Percentiles rank a stretch among this genome's conserved stretches.
These are phyloP conservation scores for Symbiodinium natans DNA, from an alignment of 73 alveolate species.

Conservation along the genomic window DNA sequence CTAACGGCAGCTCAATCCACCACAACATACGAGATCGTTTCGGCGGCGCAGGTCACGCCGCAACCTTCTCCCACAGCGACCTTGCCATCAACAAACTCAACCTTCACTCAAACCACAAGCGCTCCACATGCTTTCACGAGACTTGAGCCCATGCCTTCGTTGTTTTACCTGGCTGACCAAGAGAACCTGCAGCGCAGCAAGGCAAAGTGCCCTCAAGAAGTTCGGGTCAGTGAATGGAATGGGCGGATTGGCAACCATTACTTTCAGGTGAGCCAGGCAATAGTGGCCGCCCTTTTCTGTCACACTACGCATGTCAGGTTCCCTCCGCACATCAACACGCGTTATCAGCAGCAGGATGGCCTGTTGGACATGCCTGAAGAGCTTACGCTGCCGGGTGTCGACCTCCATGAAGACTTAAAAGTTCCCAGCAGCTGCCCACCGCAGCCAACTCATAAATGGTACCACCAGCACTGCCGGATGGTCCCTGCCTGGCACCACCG, in stretches of 20 bases:
- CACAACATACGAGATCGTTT: too few species aligned
- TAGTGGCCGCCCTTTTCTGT: slow-evolving; percentile 1
- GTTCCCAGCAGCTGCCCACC: neutral
- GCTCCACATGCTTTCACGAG: too few species aligned
- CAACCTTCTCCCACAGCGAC: neutral
- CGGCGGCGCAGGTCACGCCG: neutral
- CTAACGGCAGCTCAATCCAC: neutral
- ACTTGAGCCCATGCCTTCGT: neutral
- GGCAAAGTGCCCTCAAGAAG: neutral
- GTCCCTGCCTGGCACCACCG: slow-evolving; percentile 11
- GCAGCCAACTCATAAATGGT: neutral
- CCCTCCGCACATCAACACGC: neutral
- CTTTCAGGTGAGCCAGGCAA: neutral
- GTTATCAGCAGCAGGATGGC: slow-evolving; percentile 15
- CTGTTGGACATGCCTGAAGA: slow-evolving; percentile 6
- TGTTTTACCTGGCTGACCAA: neutral
- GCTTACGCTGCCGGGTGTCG: neutral
- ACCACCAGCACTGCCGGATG: slow-evolving; percentile 10
- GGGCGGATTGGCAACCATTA: slow-evolving; percentile 26
- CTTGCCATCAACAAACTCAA: neutral
- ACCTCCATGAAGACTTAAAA: neutral
- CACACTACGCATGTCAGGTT: neutral
- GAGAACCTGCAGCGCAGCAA: neutral
- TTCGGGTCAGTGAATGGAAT: slow-evolving; percentile 14
- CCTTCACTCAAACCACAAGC: neutral